Conservation (phyloP, 257 asterid genomes). For the Vinca minor region DNA sequence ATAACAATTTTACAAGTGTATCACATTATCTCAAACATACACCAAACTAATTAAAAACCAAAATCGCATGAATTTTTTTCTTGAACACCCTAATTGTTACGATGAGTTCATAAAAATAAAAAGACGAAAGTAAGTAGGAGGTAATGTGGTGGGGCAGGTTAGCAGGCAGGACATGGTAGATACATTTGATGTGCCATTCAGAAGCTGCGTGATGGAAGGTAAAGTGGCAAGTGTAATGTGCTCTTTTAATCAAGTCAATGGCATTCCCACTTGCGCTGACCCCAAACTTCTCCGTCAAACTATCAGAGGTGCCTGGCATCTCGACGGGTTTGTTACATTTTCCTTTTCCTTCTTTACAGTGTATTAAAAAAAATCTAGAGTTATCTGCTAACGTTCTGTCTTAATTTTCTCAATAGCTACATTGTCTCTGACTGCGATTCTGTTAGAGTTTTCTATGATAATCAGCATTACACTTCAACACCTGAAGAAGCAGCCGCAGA, state of each 20-base stretch:
- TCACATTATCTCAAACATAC: no score
- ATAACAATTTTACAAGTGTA: no score
- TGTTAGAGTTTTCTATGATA: slow-evolving; percentile 62
- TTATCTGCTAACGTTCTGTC: neutral
- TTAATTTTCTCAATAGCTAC: slow-evolving; percentile 26
- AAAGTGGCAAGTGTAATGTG: slow-evolving; percentile 91
- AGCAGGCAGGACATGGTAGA: slow-evolving; percentile 67
- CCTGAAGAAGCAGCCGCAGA: slow-evolving; percentile 83
- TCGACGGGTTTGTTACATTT: no score
- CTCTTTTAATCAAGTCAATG: slow-evolving; percentile 86
- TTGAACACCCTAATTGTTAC: no score
- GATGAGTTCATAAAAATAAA: no score
- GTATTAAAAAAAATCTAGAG: no score
- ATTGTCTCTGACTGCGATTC: slow-evolving; percentile 83
- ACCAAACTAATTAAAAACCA: no score
- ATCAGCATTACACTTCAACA: slow-evolving; percentile 63
- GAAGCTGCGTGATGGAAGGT: slow-evolving; percentile 73
- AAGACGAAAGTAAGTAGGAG: no score
- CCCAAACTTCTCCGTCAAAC: slow-evolving; percentile 58
- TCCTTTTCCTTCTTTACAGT: no score
- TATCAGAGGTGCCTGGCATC: slow-evolving; percentile 68
- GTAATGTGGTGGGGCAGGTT: slow-evolving; percentile 32
- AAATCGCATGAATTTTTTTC: no score
- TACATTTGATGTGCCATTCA: slow-evolving; percentile 66
- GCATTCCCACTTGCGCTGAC: slow-evolving; percentile 77